phyloP scores from a whole-genome alignment of 495 filamentous ascomycete genomes.

The Penicillium tannophilum region DNA sequence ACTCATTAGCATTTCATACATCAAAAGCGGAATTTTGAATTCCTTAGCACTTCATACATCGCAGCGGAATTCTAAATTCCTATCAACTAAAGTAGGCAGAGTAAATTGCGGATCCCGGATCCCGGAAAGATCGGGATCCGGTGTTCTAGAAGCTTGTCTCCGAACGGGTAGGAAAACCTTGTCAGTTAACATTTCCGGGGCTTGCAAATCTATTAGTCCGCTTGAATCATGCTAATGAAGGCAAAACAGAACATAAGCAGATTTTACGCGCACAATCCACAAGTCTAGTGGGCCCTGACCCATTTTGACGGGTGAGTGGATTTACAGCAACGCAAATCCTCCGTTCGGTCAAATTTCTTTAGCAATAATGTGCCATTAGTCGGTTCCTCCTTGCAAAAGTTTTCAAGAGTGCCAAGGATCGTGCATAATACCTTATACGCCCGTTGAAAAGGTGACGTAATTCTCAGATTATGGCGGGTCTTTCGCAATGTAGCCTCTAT shows the following conservation, averaged over 20 bases:
- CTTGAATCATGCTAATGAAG: neutral
- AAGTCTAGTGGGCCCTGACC: no score
- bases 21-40: neutral
- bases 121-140: neutral
- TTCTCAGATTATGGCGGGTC: no score
- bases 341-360: neutral
- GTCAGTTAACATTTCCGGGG: neutral
- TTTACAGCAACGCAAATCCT: neutral
- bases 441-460: no score
- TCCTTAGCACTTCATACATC: neutral
- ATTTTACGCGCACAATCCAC: no score
- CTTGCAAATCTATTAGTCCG: neutral
- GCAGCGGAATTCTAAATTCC: neutral
- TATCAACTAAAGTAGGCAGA: neutral
- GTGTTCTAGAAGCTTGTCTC: neutral
- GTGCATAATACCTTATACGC: neutral
- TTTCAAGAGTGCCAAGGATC: neutral
- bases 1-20: neutral
- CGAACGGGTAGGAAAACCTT: neutral
- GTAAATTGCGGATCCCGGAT: neutral
- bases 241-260: neutral
- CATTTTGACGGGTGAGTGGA: neutral
- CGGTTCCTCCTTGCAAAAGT: neutral
- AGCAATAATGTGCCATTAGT: neutral
- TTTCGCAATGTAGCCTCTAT: no score